Evolutionary conservation across 352 stramenopile species (phyloP).

Genomic region (Globisporangium emineosum): DNA sequence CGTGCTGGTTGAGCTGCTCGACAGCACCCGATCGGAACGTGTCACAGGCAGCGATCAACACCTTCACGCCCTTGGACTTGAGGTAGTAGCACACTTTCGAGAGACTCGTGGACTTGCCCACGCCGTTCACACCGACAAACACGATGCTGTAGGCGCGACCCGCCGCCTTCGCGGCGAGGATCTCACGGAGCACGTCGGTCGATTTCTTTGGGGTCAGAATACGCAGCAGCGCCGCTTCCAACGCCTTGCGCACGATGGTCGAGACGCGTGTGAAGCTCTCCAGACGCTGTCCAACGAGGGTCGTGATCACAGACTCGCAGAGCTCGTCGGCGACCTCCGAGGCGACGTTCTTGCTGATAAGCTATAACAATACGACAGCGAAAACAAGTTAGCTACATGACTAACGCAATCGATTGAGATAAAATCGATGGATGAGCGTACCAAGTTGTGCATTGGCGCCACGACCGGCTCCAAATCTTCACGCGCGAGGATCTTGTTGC

Average conservation of each 20-base stretch:
- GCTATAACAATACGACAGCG: conserved; percentile 26
- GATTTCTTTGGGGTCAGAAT: conserved; percentile 95
- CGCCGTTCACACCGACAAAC: conserved; percentile 98
- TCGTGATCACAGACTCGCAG: conserved; percentile 92
- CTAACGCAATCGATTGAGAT: neutral
- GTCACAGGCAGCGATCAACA: conserved; percentile 97
- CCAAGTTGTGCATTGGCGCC: conserved; percentile 91
- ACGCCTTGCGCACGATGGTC: conserved; percentile 93
- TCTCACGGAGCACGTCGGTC: conserved; percentile 95
- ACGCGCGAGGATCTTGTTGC: conserved; percentile 92
- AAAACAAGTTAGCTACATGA: neutral
- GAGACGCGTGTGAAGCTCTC: conserved; percentile 91
- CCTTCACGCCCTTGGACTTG: conserved; percentile 95
- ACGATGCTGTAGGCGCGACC: conserved; percentile 96
- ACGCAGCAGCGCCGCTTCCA: conserved; percentile 92
- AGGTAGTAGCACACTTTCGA: conserved; percentile 99
- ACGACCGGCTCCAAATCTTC: conserved; percentile 93
- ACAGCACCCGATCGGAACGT: conserved; percentile 98
- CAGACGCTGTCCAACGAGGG: conserved; percentile 94
- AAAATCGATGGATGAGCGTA: conserved; percentile 20
- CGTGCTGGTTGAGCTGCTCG: conserved; percentile 98
- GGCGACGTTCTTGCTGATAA: conserved; percentile 98
- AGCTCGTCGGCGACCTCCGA: conserved; percentile 94
- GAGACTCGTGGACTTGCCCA: conserved; percentile 98
- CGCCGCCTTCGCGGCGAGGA: conserved; percentile 83